These are phyloP conservation scores for Breynia disticha DNA, from an alignment of 441 rosid species.

Conservation along the genomic window DNA sequence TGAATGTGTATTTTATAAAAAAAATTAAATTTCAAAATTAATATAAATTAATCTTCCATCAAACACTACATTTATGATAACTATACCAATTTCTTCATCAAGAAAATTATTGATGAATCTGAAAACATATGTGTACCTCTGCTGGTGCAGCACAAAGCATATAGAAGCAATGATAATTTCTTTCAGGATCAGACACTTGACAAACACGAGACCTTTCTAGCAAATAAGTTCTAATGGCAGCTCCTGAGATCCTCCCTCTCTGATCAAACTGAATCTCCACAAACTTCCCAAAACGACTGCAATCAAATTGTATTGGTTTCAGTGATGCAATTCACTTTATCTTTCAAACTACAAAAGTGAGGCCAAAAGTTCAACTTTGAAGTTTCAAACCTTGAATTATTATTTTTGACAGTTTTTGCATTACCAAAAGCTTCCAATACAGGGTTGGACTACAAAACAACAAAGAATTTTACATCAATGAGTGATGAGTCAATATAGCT, in stretches of 20 bases:
- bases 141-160: conserved; percentile 65
- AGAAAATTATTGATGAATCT: too few relatives aligned
- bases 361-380: background rate
- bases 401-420: conserved; percentile 67
- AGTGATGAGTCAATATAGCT: too few relatives aligned
- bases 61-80: too few relatives aligned
- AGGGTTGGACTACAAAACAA: conserved; percentile 47
- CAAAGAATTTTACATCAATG: background rate
- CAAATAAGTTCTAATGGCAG: conserved; percentile 65
- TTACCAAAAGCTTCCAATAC: conserved; percentile 81
- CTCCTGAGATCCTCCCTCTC: conserved; percentile 70
- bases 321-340: background rate
- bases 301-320: background rate
- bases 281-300: conserved; percentile 77
- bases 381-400: conserved; percentile 52
- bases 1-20: too few relatives aligned
- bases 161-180: conserved; percentile 73
- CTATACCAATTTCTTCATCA: too few relatives aligned
- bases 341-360: background rate
- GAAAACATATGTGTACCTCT: too few relatives aligned
- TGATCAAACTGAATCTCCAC: conserved; percentile 77
- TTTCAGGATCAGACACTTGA: conserved; percentile 65
- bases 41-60: too few relatives aligned
- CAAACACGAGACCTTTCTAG: conserved; percentile 74
- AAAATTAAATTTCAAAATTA: too few relatives aligned